These are phyloP conservation scores for Epichloe uncinata DNA, from an alignment of 2,329 filamentous ascomycete species.

Conservation along the genomic window DNA sequence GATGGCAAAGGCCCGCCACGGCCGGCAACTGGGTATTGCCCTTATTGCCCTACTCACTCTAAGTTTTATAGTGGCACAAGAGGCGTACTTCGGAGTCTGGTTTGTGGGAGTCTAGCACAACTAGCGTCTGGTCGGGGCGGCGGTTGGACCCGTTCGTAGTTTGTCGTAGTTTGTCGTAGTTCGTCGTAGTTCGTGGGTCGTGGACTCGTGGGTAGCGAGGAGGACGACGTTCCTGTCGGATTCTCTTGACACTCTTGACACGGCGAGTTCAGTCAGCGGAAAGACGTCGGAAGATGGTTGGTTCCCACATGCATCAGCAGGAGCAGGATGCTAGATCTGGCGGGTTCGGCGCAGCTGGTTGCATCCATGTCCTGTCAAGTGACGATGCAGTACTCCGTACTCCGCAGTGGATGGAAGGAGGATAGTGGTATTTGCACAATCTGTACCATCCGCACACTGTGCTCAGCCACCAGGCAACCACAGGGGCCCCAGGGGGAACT, in stretches of 20 bases:
- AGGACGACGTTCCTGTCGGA: background rate
- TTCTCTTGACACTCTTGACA: too few relatives aligned
- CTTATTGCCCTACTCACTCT: too few relatives aligned
- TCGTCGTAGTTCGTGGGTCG: too few relatives aligned
- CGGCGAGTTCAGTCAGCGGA: background rate
- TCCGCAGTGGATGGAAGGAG: background rate
- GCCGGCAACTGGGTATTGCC: too few relatives aligned
- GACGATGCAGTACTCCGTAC: background rate
- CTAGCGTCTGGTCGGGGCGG: background rate
- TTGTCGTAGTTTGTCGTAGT: background rate
- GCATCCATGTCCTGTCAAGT: background rate
- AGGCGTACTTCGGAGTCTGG: too few relatives aligned
- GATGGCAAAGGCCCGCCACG: background rate
- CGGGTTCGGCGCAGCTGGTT: background rate
- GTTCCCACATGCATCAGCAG: background rate
- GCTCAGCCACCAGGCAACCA: too few relatives aligned
- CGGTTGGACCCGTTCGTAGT: conserved; percentile 1
- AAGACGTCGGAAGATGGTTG: too few relatives aligned
- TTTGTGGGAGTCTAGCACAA: background rate
- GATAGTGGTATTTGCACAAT: background rate
- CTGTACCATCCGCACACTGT: background rate
- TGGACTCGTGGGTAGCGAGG: too few relatives aligned
- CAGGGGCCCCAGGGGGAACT: too few relatives aligned
- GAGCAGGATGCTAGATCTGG: conserved; percentile 1
- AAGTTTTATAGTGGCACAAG: too few relatives aligned